Conservation (phyloP, 169 alveolate species). For the Eimeria falciformis region DNA sequence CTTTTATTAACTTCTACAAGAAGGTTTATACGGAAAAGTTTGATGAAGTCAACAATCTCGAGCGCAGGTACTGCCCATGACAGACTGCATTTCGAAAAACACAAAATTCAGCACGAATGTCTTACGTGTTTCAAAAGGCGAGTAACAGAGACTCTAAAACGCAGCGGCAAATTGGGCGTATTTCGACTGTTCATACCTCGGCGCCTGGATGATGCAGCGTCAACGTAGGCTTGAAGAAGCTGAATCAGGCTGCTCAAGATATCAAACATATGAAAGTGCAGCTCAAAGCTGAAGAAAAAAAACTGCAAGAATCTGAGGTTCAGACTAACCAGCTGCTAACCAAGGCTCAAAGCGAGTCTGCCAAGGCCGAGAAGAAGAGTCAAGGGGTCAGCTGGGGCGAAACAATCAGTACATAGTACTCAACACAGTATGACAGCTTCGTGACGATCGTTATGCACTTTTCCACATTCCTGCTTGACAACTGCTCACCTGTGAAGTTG, state of each 20-base stretch:
- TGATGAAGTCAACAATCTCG: conserved; percentile 93
- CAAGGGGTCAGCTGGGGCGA: conserved; percentile 87
- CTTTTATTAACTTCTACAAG: conserved; percentile 95
- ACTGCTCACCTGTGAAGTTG: no score
- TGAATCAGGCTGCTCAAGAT: conserved; percentile 95
- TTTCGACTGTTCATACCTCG: neutral
- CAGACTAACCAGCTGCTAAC: conserved; percentile 91
- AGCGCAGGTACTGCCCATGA: conserved; percentile 82
- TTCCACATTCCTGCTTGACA: no score
- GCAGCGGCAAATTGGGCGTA: conserved; percentile 38
- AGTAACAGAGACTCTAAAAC: neutral
- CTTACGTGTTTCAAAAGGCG: neutral
- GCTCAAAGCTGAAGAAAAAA: conserved; percentile 94
- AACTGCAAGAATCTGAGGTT: conserved; percentile 94
- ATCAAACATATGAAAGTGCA: conserved; percentile 94
- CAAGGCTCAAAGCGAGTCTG: conserved; percentile 94
- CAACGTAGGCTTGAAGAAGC: conserved; percentile 95
- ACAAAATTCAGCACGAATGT: neutral
- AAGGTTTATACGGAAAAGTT: conserved; percentile 93
- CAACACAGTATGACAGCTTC: no score
- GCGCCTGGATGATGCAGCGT: conserved; percentile 78
- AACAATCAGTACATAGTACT: no score
- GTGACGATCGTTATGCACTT: no score
- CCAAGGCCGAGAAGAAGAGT: conserved; percentile 94
- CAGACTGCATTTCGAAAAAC: neutral